Evolutionary conservation across 2,329 filamentous ascomycete species (phyloP).

Genomic region (Trichoderma atroviride): DNA sequence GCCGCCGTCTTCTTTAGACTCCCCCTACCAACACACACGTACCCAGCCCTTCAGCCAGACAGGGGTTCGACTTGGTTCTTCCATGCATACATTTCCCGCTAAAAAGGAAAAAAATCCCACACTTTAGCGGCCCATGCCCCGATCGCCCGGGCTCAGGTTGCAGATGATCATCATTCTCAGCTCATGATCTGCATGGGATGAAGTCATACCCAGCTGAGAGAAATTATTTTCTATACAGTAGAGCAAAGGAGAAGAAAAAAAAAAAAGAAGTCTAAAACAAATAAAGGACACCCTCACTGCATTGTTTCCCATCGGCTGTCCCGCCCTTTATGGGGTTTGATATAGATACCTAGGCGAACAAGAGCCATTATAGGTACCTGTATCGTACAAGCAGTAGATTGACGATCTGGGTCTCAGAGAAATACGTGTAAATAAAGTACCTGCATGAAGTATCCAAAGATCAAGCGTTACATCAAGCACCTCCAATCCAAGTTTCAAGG

Average conservation of each 20-base stretch:
- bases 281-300: too few species aligned
- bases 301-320: background rate
- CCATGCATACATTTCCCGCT: background rate
- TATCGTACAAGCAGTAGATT: background rate
- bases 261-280: too few species aligned
- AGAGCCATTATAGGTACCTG: background rate
- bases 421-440: background rate
- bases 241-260: background rate
- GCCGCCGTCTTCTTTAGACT: background rate
- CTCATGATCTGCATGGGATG: constrained; percentile 5
- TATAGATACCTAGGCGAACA: too few species aligned
- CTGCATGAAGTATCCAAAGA: background rate
- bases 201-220: constrained; percentile 1
- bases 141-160: constrained; percentile 11
- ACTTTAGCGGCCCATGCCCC: constrained; percentile 13
- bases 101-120: background rate
- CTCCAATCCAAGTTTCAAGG: background rate
- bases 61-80: background rate
- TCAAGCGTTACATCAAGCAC: background rate
- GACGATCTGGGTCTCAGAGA: background rate
- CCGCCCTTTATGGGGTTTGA: too few species aligned
- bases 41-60: background rate
- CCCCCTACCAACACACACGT: background rate
- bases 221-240: background rate
- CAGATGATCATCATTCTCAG: constrained; percentile 1